A percentile compares a stretch with the other conserved stretches of the same genome.
Evolutionary conservation across 768 basidiomycete species (phyloP).

Genomic region (Suillus ampliporus): DNA sequence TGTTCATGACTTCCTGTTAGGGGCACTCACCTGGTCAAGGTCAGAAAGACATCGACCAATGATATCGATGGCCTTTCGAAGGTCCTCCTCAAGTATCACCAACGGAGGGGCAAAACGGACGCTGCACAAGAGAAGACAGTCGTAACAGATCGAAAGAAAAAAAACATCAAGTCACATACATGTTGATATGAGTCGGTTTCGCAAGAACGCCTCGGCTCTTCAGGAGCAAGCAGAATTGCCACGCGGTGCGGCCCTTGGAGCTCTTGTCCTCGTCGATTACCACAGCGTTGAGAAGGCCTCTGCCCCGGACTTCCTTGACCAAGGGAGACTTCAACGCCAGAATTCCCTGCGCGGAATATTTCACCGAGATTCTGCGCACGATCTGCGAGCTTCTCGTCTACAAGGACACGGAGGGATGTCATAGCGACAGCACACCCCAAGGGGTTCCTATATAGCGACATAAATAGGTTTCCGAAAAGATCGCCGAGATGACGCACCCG

Average conservation of each 20-base stretch:
- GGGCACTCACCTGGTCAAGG: constrained; percentile 69
- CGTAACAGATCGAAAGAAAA: not conserved
- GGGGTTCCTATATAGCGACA: constrained; percentile 67
- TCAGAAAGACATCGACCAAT: constrained; percentile 81
- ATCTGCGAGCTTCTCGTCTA: constrained; percentile 84
- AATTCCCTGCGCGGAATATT: constrained; percentile 73
- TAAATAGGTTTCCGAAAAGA: not conserved
- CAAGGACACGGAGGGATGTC: constrained; percentile 89
- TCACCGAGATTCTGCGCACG: constrained; percentile 82
- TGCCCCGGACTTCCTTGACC: constrained; percentile 80
- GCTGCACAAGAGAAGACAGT: constrained; percentile 44
- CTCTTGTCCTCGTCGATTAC: constrained; percentile 89
- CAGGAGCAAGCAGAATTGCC: constrained; percentile 93
- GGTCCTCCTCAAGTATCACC: constrained; percentile 89
- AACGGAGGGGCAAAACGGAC: constrained; percentile 97
- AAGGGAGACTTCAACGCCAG: constrained; percentile 68
- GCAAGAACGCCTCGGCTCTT: constrained; percentile 92
- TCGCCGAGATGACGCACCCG: constrained; percentile 58
- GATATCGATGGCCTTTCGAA: constrained; percentile 73
- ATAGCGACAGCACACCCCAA: constrained; percentile 96
- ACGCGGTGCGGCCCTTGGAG: constrained; percentile 80
- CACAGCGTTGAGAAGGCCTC: constrained; percentile 90
- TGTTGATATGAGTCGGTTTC: constrained; percentile 95
- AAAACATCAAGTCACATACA: constrained; percentile 55
- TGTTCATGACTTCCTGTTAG: not conserved